Percentiles rank a stretch among this genome's conserved stretches.
Evolutionary conservation across 805 yeast genomes (phyloP).

Genomic region (Candida takata): DNA sequence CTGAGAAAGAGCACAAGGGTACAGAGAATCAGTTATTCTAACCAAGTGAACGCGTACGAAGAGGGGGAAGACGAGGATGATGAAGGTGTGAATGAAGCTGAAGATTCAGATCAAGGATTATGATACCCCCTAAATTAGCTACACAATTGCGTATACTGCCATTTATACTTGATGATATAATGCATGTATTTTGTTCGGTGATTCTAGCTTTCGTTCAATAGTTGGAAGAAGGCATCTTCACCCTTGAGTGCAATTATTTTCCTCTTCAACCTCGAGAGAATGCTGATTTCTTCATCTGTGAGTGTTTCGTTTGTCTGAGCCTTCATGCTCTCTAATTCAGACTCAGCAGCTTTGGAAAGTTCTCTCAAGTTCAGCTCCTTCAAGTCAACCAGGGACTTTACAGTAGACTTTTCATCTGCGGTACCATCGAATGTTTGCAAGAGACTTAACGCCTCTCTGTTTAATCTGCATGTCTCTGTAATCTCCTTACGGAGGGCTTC

Average conservation of each 20-base stretch:
- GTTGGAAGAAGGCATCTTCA: slow-evolving; percentile 51
- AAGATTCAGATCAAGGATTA: background rate
- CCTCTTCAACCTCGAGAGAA: slow-evolving; percentile 23
- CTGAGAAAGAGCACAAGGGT: slow-evolving; percentile 38
- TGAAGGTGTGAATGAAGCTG: slow-evolving; percentile 6
- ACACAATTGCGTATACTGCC: too few relatives aligned
- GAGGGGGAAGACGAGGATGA: slow-evolving; percentile 16
- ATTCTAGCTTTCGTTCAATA: slow-evolving; percentile 33
- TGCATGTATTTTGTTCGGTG: background rate
- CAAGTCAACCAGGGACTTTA: slow-evolving; percentile 25
- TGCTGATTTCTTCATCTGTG: slow-evolving; percentile 31
- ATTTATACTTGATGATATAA: too few relatives aligned
- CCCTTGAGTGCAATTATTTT: slow-evolving; percentile 64
- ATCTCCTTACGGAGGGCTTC: slow-evolving; percentile 26
- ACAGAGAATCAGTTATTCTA: slow-evolving; percentile 31
- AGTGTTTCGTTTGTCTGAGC: slow-evolving; percentile 11
- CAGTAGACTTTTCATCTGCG: slow-evolving; percentile 27
- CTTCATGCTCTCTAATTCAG: slow-evolving; percentile 20
- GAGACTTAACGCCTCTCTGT: slow-evolving; percentile 30
- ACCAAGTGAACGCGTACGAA: slow-evolving; percentile 12
- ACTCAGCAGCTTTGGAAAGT: slow-evolving; percentile 36
- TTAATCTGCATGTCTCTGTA: slow-evolving; percentile 27
- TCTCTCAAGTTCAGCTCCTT: slow-evolving; percentile 39
- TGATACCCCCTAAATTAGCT: too few relatives aligned
- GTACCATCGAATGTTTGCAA: slow-evolving; percentile 26